phyloP scores from a whole-genome alignment of 1,139 yeast genomes.

The Candida mesenterica region DNA sequence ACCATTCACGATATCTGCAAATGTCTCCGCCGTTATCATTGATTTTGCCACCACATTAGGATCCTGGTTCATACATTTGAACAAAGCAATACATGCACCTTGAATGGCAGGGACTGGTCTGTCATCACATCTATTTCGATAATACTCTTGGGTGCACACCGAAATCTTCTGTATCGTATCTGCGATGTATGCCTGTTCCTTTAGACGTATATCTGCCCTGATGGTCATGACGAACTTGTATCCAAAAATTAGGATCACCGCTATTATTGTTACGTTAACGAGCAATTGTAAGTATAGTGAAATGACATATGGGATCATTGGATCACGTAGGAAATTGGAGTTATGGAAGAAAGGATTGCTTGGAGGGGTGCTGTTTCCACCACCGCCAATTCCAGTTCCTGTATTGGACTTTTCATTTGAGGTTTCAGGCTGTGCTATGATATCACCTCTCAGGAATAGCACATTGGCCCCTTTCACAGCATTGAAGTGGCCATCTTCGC shows the following conservation, averaged over 20 bases:
- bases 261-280: slow-evolving; percentile 60
- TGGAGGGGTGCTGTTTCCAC: too few species aligned
- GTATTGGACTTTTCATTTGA: too few species aligned
- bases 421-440: neutral
- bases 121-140: slow-evolving; percentile 63
- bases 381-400: too few species aligned
- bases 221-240: slow-evolving; percentile 58
- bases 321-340: slow-evolving; percentile 35
- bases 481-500: slow-evolving; percentile 29
- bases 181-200: slow-evolving; percentile 61
- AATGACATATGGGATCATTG: slow-evolving; percentile 62
- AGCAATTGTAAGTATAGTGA: slow-evolving; percentile 71
- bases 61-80: slow-evolving; percentile 81
- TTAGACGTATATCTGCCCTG: slow-evolving; percentile 66
- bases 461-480: slow-evolving; percentile 45
- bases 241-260: slow-evolving; percentile 54
- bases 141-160: slow-evolving; percentile 67
- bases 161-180: slow-evolving; percentile 67
- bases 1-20: slow-evolving; percentile 79
- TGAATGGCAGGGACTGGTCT: slow-evolving; percentile 68
- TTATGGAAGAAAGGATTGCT: too few species aligned
- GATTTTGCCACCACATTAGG: slow-evolving; percentile 79
- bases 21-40: slow-evolving; percentile 72
- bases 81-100: slow-evolving; percentile 71
- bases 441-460: slow-evolving; percentile 37